These are phyloP conservation scores for Neocatenulostroma microsporum DNA, from an alignment of 2,329 filamentous ascomycete species.

Conservation along the genomic window DNA sequence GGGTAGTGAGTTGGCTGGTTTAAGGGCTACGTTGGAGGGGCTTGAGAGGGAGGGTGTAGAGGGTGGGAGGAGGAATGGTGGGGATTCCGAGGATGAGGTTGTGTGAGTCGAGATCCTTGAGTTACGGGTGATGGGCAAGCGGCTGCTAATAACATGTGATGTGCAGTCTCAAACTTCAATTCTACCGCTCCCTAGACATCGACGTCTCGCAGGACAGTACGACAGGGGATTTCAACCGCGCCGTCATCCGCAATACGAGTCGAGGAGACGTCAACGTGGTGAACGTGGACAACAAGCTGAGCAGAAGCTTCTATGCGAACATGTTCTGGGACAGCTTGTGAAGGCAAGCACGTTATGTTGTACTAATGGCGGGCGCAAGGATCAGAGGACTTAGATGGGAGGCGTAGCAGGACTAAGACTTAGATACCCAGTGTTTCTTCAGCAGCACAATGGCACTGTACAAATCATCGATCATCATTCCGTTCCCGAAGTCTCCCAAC, in stretches of 20 bases:
- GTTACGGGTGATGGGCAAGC: too few species aligned
- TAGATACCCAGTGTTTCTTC: too few species aligned
- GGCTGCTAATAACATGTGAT: too few species aligned
- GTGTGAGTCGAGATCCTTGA: conserved; percentile 31
- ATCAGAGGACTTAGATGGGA: too few species aligned
- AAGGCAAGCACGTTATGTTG: too few species aligned
- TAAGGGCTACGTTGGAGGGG: conserved; percentile 68
- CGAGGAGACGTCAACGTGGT: conserved; percentile 93
- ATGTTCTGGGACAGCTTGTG: conserved; percentile 91
- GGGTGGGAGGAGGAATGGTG: conserved; percentile 50
- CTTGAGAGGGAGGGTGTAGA: conserved; percentile 83
- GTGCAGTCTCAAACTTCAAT: conserved; percentile 67
- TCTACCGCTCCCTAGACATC: conserved; percentile 85
- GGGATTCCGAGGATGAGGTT: conserved; percentile 40
- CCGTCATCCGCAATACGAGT: conserved; percentile 72
- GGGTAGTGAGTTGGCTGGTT: conserved; percentile 64
- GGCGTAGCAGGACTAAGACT: too few species aligned
- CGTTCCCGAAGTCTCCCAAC: too few species aligned
- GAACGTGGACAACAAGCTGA: conserved; percentile 82
- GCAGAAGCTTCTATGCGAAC: conserved; percentile 84
- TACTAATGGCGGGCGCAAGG: too few species aligned
- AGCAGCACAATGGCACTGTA: too few species aligned
- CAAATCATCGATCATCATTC: too few species aligned
- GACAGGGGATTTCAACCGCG: conserved; percentile 75
- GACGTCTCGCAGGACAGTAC: conserved; percentile 69